phyloP scores from a whole-genome alignment of 2,329 filamentous ascomycete genomes.

The Botrytis cinerea region DNA sequence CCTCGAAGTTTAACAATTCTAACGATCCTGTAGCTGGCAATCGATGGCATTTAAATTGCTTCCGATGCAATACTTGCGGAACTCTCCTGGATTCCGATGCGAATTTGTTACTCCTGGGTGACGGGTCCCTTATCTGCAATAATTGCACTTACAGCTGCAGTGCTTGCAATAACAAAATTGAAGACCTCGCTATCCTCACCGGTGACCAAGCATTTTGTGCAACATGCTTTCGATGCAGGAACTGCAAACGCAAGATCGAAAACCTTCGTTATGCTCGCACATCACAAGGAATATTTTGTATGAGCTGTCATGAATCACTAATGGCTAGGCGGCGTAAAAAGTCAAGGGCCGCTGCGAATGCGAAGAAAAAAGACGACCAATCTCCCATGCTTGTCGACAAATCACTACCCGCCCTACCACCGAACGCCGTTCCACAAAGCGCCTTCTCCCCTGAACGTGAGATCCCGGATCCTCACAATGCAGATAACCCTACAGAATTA shows the following conservation, averaged over 20 bases:
- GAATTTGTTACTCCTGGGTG: slow-evolving; percentile 92
- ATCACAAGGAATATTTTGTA: slow-evolving; percentile 98
- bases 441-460: slow-evolving; percentile 60
- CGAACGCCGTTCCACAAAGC: slow-evolving; percentile 65
- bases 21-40: slow-evolving; percentile 69
- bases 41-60: slow-evolving; percentile 98
- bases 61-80: slow-evolving; percentile 93
- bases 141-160: slow-evolving; percentile 99
- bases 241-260: slow-evolving; percentile 98
- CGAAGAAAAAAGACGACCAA: slow-evolving; percentile 64
- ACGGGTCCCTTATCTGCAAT: slow-evolving; percentile 97
- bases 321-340: slow-evolving; percentile 93
- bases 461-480: slow-evolving; percentile 60
- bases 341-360: slow-evolving; percentile 64
- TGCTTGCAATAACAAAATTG: slow-evolving; percentile 95
- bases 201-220: slow-evolving; percentile 98
- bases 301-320: slow-evolving; percentile 95
- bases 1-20: slow-evolving; percentile 29
- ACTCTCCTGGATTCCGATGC: slow-evolving; percentile 97
- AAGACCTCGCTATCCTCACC: slow-evolving; percentile 94
- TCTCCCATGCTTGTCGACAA: slow-evolving; percentile 80
- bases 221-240: slow-evolving; percentile 94
- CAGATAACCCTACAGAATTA: slow-evolving; percentile 68
- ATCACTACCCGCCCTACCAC: slow-evolving; percentile 86
- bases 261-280: slow-evolving; percentile 97